phyloP scores from a whole-genome alignment of 139 green algal species.

The Coelastrella sp. region DNA sequence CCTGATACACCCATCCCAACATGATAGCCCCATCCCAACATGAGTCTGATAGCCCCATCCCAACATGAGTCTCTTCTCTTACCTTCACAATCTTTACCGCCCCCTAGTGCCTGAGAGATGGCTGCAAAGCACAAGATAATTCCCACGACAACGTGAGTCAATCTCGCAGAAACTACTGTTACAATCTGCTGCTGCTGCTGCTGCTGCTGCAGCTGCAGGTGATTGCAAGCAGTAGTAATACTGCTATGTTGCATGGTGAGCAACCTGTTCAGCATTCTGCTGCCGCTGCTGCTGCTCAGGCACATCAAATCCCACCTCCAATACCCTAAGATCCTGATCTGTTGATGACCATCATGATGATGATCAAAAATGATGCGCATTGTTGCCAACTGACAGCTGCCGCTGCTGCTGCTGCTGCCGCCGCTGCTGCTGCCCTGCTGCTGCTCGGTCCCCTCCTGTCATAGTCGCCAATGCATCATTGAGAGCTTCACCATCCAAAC shows the following conservation, averaged over 20 bases:
- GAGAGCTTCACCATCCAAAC: neutral
- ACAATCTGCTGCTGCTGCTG: too few relatives aligned
- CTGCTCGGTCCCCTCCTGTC: neutral
- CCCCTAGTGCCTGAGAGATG: too few relatives aligned
- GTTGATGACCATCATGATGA: neutral
- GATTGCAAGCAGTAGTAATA: neutral
- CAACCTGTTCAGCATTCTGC: neutral
- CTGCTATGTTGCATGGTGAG: neutral
- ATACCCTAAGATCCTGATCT: neutral
- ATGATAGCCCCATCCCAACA: too few relatives aligned
- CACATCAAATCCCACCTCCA: neutral
- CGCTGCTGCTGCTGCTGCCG: neutral
- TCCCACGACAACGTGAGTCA: too few relatives aligned
- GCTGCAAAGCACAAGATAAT: too few relatives aligned
- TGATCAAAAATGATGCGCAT: neutral
- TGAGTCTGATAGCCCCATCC: too few relatives aligned
- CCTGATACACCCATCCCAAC: too few relatives aligned
- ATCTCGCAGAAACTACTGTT: too few relatives aligned
- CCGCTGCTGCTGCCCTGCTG: slow-evolving; percentile 1
- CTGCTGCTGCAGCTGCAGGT: neutral
- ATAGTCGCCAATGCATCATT: neutral
- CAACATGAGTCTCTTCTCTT: too few relatives aligned
- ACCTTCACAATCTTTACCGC: too few relatives aligned
- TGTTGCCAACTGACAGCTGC: neutral
- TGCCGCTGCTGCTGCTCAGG: neutral